phyloP scores from a whole-genome alignment of 805 yeast genomes.

The Alloascoidea hylecoeti region DNA sequence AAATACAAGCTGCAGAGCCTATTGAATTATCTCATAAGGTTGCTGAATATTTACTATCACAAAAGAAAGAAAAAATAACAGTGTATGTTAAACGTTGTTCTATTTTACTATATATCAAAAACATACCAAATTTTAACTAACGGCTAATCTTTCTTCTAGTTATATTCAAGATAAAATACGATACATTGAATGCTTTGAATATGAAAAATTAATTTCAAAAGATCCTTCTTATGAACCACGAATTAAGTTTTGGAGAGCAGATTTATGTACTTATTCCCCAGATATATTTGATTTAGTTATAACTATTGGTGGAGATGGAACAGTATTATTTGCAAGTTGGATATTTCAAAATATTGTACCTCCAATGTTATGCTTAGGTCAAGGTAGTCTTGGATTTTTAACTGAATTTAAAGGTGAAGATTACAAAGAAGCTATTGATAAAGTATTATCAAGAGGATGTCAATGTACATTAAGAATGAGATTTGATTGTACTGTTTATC shows the following conservation, averaged over 20 bases:
- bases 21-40: not conserved
- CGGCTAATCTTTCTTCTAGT: too few species aligned
- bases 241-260: conserved; percentile 26
- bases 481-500: conserved; percentile 27
- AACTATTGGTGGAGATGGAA: conserved; percentile 64
- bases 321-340: conserved; percentile 50
- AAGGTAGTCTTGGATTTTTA: conserved; percentile 55
- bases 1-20: conserved; percentile 9
- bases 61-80: not conserved
- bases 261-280: conserved; percentile 12
- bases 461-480: conserved; percentile 33
- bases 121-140: too few species aligned
- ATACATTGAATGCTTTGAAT: not conserved
- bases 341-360: conserved; percentile 46
- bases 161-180: not conserved
- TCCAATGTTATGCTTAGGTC: conserved; percentile 48
- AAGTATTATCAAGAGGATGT: conserved; percentile 27
- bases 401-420: conserved; percentile 35
- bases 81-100: conserved; percentile 1
- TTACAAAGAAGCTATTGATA: conserved; percentile 19
- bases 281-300: conserved; percentile 39
- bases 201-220: not conserved
- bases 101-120: too few species aligned
- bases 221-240: conserved; percentile 7
- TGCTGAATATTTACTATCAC: conserved; percentile 1